Evolutionary conservation across 192 early-diverging fungal species (phyloP).

Genomic region (Neocallimastix lanati): DNA sequence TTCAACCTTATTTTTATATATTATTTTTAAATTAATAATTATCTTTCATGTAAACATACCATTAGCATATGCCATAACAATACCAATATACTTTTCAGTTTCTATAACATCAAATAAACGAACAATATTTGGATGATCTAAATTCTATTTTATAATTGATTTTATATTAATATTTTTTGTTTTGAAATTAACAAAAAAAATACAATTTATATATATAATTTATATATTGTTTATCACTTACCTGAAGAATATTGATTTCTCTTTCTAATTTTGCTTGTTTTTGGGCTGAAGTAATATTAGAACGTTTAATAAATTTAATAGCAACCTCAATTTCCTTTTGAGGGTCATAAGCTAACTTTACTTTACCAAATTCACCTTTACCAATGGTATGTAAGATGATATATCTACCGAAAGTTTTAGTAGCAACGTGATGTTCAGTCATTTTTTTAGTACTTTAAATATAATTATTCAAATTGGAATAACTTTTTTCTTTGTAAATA

Average conservation of each 20-base stretch:
- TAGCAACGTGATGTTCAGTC: neutral
- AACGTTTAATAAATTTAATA: neutral
- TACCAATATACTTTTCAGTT: constrained; percentile 88
- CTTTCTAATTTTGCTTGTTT: neutral
- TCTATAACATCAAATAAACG: constrained; percentile 88
- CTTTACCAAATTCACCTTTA: neutral
- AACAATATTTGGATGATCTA: constrained; percentile 81
- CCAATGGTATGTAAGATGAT: neutral
- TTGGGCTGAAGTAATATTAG: neutral
- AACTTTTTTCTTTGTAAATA: no score
- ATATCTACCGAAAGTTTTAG: neutral
- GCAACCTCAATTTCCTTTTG: neutral
- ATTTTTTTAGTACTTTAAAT: no score
- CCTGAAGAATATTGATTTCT: neutral
- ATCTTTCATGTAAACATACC: no score
- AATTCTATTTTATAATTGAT: constrained; percentile 40
- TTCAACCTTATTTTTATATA: no score
- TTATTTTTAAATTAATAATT: no score
- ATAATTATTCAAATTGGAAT: no score
- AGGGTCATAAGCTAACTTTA: neutral
- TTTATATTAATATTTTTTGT: no score
- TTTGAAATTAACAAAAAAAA: no score
- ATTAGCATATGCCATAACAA: constrained; percentile 80
- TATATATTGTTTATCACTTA: no score
- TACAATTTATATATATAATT: no score